A percentile compares a stretch with the other conserved stretches of the same genome.
phyloP scores from a whole-genome alignment of 2,329 filamentous ascomycete species.

The Apiospora malaysiana region DNA sequence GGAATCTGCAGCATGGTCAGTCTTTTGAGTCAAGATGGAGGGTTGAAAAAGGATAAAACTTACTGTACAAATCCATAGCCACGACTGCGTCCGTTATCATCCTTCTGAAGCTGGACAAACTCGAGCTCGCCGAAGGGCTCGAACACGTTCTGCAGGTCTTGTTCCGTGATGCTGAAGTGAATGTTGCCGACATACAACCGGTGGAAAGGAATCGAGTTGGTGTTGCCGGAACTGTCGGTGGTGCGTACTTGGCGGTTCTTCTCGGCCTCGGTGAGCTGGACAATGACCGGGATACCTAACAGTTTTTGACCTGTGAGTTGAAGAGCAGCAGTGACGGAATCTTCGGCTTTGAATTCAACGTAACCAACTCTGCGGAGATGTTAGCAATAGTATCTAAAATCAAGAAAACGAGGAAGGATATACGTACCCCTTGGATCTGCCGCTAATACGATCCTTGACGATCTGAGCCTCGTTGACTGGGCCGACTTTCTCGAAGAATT shows the following conservation, averaged over 20 bases:
- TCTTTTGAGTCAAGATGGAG: background rate
- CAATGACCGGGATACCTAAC: slow-evolving; percentile 97
- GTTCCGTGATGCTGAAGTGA: slow-evolving; percentile 98
- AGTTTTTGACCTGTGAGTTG: slow-evolving; percentile 99
- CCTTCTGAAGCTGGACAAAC: slow-evolving; percentile 96
- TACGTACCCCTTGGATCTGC: slow-evolving; percentile 92
- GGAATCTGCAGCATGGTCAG: slow-evolving; percentile 70
- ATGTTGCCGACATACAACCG: slow-evolving; percentile 99
- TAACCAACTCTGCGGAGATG: slow-evolving; percentile 81
- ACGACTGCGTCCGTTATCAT: slow-evolving; percentile 86
- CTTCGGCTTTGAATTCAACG: slow-evolving; percentile 97
- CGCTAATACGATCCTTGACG: slow-evolving; percentile 95
- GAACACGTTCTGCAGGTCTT: slow-evolving; percentile 94
- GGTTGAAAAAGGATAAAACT: slow-evolving; percentile 47
- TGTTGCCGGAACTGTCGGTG: slow-evolving; percentile 69
- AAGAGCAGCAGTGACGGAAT: slow-evolving; percentile 89
- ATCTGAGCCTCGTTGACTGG: slow-evolving; percentile 97
- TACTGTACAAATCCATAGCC: slow-evolving; percentile 99
- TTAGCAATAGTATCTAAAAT: slow-evolving; percentile 19
- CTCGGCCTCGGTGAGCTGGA: slow-evolving; percentile 97
- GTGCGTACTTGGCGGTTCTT: slow-evolving; percentile 97
- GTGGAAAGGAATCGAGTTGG: slow-evolving; percentile 92
- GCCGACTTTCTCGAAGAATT: slow-evolving; percentile 95
- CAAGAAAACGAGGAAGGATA: slow-evolving; percentile 20
- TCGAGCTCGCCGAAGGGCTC: slow-evolving; percentile 97